A percentile compares a stretch with the other conserved stretches of the same genome.
Conservation (phyloP, 106 monocot species). For the Cymbidium sinense region DNA sequence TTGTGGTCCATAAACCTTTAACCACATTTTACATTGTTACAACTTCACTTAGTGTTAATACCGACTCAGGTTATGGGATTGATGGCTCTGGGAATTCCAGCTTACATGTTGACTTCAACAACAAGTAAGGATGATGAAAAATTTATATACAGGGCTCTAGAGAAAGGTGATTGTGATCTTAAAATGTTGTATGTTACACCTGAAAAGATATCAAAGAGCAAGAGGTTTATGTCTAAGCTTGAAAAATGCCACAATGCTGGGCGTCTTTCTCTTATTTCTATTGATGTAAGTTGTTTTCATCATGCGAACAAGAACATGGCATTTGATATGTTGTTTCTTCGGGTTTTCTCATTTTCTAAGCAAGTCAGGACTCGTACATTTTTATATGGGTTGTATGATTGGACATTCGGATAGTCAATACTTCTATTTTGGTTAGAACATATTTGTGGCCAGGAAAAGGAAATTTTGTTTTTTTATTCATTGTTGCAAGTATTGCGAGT, state of each 20-base stretch:
- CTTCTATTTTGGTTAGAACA: neutral
- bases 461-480: neutral
- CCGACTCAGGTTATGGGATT: constrained; percentile 82
- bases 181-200: constrained; percentile 98
- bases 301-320: neutral
- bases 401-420: neutral
- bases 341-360: neutral
- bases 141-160: constrained; percentile 76
- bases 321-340: neutral
- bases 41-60: neutral
- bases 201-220: constrained; percentile 99
- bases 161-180: constrained; percentile 84
- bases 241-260: constrained; percentile 91
- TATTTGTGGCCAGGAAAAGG: neutral
- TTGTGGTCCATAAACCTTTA: constrained; percentile 5
- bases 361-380: neutral
- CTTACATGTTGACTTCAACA: constrained; percentile 84
- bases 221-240: constrained; percentile 99
- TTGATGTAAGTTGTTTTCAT: constrained; percentile 69
- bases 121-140: constrained; percentile 88
- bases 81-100: constrained; percentile 77
- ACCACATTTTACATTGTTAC: neutral
- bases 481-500: neutral
- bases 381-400: neutral
- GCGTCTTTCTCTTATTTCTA: constrained; percentile 87